phyloP scores from a whole-genome alignment of 2,329 filamentous ascomycete genomes.

The Paramyrothecium roridum region DNA sequence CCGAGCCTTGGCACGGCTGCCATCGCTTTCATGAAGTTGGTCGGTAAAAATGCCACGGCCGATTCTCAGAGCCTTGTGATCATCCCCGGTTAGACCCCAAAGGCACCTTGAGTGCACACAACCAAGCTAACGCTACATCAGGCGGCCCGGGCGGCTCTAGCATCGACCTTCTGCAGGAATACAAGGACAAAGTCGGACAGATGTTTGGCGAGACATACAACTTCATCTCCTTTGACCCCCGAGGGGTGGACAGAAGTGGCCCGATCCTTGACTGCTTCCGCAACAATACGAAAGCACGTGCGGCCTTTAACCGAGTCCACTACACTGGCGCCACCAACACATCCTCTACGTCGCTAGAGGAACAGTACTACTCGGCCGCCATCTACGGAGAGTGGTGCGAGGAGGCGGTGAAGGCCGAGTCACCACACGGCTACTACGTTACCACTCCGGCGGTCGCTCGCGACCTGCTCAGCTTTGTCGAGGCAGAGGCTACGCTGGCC shows the following conservation, averaged over 20 bases:
- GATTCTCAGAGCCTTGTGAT: conserved; percentile 22
- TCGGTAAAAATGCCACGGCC: conserved; percentile 24
- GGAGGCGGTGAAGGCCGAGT: conserved; percentile 17
- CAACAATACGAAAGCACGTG: conserved; percentile 20
- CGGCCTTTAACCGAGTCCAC: conserved; percentile 19
- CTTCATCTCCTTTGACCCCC: conserved; percentile 37
- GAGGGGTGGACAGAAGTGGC: conserved; percentile 33
- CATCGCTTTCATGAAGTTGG: conserved; percentile 24
- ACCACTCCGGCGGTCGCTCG: conserved; percentile 24
- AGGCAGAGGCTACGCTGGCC: conserved; percentile 20
- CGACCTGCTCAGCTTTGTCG: conserved; percentile 25
- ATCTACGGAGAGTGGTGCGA: conserved; percentile 30
- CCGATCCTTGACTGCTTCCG: conserved; percentile 24
- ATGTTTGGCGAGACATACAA: conserved; percentile 37
- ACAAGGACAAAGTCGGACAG: conserved; percentile 12
- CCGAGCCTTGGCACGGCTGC: conserved; percentile 19
- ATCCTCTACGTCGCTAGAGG: conserved; percentile 22
- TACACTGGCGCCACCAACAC: conserved; percentile 20
- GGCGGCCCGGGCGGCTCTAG: conserved; percentile 35
- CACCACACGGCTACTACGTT: conserved; percentile 24
- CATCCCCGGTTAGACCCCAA: conserved; percentile 18
- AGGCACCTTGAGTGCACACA: conserved; percentile 1
- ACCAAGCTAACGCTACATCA: conserved; percentile 11
- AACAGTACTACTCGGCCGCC: conserved; percentile 24
- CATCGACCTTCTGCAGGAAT: conserved; percentile 21